Conservation (phyloP, 2,329 filamentous ascomycete species). For the Beauveria bassiana region DNA sequence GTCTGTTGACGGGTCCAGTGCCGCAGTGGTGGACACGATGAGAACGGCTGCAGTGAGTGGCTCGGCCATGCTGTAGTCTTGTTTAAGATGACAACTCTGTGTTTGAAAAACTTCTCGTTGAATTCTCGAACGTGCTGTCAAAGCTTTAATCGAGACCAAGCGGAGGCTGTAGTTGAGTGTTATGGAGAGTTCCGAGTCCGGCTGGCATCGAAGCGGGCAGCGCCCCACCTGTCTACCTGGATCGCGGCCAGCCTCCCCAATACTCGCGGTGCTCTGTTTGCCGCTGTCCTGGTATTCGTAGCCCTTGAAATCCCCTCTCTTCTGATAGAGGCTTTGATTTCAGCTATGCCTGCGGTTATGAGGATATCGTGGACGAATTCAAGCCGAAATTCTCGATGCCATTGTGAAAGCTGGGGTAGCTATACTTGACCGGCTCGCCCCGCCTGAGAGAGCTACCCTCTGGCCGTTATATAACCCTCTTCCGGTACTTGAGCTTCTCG, state of each 20-base stretch:
- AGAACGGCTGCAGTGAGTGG: conserved; percentile 68
- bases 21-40: conserved; percentile 85
- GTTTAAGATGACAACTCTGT: neutral
- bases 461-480: neutral
- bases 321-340: no score
- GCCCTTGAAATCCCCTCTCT: no score
- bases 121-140: neutral
- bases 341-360: neutral
- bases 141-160: neutral
- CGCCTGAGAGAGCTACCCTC: neutral
- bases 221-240: neutral
- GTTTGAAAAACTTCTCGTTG: neutral
- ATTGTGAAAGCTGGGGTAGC: neutral
- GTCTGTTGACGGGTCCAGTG: conserved; percentile 71
- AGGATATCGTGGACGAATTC: neutral
- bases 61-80: conserved; percentile 13
- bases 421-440: neutral
- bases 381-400: neutral
- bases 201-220: neutral
- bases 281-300: no score
- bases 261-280: no score
- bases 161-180: neutral
- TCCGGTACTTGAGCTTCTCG: neutral
- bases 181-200: neutral
- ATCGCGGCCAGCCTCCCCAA: neutral